Conservation (phyloP, 345 rosid genomes). For the Carallia pectinifolia region DNA sequence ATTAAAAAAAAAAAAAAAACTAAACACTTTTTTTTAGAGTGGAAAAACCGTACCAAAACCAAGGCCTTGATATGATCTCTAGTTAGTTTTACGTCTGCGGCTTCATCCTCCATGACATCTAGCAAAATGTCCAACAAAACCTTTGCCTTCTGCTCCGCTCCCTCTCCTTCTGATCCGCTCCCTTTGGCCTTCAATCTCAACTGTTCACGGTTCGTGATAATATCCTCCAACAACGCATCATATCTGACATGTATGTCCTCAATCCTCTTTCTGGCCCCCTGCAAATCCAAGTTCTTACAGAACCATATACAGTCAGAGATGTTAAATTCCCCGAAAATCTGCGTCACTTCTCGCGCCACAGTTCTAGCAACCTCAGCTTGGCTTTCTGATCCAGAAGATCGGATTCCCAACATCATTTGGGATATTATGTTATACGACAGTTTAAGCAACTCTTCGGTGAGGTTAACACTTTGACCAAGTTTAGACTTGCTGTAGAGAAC, state of each 20-base stretch:
- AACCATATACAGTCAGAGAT: too few species aligned
- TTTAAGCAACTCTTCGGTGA: constrained; percentile 39
- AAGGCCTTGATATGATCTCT: constrained; percentile 36
- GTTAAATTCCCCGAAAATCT: constrained; percentile 33
- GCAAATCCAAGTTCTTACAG: too few species aligned
- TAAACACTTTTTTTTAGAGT: not conserved
- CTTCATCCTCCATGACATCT: constrained; percentile 25
- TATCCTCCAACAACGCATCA: too few species aligned
- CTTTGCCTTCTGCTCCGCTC: constrained; percentile 9
- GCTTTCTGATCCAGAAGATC: constrained; percentile 29
- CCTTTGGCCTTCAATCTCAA: constrained; percentile 11
- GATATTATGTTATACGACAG: constrained; percentile 38
- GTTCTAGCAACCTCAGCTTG: constrained; percentile 32
- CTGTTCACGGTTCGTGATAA: too few species aligned
- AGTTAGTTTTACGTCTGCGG: constrained; percentile 20
- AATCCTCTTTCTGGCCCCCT: too few species aligned
- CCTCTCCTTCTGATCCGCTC: not conserved
- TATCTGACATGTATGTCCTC: too few species aligned
- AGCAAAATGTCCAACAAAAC: constrained; percentile 41
- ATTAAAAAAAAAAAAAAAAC: too few species aligned
- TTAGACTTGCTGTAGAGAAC: constrained; percentile 17
- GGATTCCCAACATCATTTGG: constrained; percentile 41
- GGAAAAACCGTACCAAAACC: constrained; percentile 17
- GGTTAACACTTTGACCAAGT: constrained; percentile 18
- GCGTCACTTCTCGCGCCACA: constrained; percentile 32